These are phyloP conservation scores for Withania somnifera DNA, from an alignment of 305 asterid species.

Conservation along the genomic window DNA sequence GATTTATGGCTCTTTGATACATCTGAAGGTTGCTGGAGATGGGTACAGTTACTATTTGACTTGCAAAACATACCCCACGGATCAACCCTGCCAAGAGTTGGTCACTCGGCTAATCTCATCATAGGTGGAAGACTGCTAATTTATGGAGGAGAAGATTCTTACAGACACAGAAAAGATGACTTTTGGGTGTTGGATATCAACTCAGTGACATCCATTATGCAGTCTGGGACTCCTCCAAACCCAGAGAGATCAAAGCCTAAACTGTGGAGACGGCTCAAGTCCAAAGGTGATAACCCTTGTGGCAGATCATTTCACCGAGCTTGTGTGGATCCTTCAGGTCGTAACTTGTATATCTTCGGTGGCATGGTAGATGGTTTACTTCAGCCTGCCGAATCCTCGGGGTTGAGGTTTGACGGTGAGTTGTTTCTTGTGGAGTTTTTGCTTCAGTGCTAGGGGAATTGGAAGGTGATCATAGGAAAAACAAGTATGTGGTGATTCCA, in stretches of 20 bases:
- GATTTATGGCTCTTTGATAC: constrained; percentile 77
- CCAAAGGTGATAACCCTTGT: constrained; percentile 46
- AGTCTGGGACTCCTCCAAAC: constrained; percentile 13
- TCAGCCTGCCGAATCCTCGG: constrained; percentile 48
- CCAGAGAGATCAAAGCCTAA: constrained; percentile 16
- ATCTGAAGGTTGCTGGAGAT: constrained; percentile 35
- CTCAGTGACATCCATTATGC: constrained; percentile 19
- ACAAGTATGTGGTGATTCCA: not conserved
- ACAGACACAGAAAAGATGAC: constrained; percentile 62
- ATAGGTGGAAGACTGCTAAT: constrained; percentile 68
- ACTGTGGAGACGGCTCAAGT: constrained; percentile 59
- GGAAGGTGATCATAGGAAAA: not conserved
- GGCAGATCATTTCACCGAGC: constrained; percentile 88
- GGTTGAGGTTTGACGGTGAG: constrained; percentile 72
- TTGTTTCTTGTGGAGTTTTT: constrained; percentile 57
- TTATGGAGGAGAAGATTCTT: constrained; percentile 83
- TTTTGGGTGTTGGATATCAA: constrained; percentile 75
- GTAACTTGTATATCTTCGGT: constrained; percentile 59
- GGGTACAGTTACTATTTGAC: constrained; percentile 54
- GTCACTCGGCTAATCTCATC: constrained; percentile 80
- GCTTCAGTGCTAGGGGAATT: constrained; percentile 17
- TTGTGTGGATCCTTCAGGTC: constrained; percentile 68
- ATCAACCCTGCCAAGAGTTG: constrained; percentile 64
- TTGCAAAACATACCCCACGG: constrained; percentile 51
- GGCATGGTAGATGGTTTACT: constrained; percentile 81